Evolutionary conservation across 352 stramenopile species (phyloP), one percentile per base, ranked within the genome.

Genomic region (Phytophthora meadii): DNA sequence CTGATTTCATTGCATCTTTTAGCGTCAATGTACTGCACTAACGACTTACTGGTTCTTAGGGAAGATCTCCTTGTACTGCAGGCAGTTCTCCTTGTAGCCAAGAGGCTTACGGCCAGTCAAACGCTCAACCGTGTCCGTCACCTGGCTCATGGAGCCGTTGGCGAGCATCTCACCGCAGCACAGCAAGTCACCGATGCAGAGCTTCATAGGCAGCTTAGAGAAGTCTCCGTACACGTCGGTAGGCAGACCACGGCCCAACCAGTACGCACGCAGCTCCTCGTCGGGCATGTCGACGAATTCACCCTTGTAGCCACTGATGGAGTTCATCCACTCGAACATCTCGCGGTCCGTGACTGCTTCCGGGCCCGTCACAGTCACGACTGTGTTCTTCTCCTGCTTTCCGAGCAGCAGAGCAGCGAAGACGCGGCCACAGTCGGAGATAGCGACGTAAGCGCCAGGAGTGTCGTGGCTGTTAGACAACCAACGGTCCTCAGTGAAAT

Each of bases 401-500:
- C 68, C 68, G 1, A 76, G 36, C 3, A 76, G 39, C 17, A 76
- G 25, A 46, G 62, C 30, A n/a, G 57, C 68, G n/a, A 76, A 56
- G 17, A 72, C 51, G 14, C 62, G 55, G 2, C 67, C 40, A 36
- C 68, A 76, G 70, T 78, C 65, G 40, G 48, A 42, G 19, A 42
- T 42, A 6, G 61, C 54, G 0, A 78, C 70, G 39, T 78, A 78
- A 2, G 65, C 54, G 4, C 70, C 65, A 0, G 65, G 61, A 2
- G 51, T 12, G 24, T 54, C 61, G 53, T 75, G 65, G 47, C 55
- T 72, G 53, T 75, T 77, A 0, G 57, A 61, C 0, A 78, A 65
- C 65, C 70, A 78, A 53, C 64, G 65, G 48, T 78, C 39, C 17
- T 54, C 65, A 3, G 54, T 71, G 52, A 77, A 77, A 39, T 71